phyloP scores from a whole-genome alignment of 345 rosid species.

The Citrus sinensis region DNA sequence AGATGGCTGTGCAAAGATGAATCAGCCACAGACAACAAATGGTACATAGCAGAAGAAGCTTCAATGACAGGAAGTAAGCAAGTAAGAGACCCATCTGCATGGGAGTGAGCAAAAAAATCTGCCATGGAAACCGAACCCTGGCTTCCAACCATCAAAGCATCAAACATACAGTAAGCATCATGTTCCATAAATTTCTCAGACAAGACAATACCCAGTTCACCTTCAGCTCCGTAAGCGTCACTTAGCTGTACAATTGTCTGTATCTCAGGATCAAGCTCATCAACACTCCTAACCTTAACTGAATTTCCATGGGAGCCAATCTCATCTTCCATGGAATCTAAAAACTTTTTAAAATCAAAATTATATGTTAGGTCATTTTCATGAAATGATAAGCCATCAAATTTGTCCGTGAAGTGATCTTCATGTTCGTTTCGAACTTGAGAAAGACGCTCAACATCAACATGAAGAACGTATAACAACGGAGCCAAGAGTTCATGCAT shows the following conservation, averaged over 20 bases:
- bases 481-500: conserved; percentile 99
- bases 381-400: conserved; percentile 74
- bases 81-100: conserved; percentile 49
- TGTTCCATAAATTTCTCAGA: conserved; percentile 98
- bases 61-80: conserved; percentile 84
- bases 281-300: conserved; percentile 49
- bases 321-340: conserved; percentile 62
- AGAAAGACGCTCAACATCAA: conserved; percentile 71
- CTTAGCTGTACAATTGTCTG: conserved; percentile 60
- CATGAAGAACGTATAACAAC: conserved; percentile 83
- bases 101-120: conserved; percentile 67
- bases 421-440: conserved; percentile 79
- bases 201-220: conserved; percentile 90
- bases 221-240: conserved; percentile 97
- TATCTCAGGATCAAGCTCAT: conserved; percentile 86
- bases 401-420: conserved; percentile 84
- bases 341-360: conserved; percentile 72
- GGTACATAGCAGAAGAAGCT: conserved; percentile 79
- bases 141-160: conserved; percentile 82
- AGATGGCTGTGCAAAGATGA: conserved; percentile 86
- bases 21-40: conserved; percentile 72
- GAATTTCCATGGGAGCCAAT: conserved; percentile 44
- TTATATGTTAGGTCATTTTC: conserved; percentile 73
- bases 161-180: conserved; percentile 97
- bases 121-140: conserved; percentile 81